These are phyloP conservation scores for Marsdenia floribunda DNA, from an alignment of 257 asterid genomes.

Conservation along the genomic window DNA sequence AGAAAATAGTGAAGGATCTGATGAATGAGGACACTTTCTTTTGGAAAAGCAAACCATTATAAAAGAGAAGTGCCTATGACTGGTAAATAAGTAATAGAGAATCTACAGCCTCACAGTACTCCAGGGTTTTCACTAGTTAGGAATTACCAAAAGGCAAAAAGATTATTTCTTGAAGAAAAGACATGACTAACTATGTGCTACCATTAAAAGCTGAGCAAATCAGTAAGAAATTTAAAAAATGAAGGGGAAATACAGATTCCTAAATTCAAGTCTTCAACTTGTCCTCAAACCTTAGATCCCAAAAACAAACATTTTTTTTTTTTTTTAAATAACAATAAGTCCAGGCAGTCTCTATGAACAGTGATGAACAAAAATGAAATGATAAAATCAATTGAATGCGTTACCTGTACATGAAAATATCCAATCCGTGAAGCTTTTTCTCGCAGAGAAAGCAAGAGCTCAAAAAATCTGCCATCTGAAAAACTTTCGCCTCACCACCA, in stretches of 20 bases:
- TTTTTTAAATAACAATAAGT: not conserved
- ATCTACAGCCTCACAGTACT: not conserved
- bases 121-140: not conserved
- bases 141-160: not conserved
- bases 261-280: not conserved
- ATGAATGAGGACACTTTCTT: not conserved
- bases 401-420: conserved; percentile 90
- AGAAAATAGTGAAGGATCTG: conserved; percentile 3
- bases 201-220: not conserved
- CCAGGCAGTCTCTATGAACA: not conserved
- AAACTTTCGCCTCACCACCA: conserved; percentile 15
- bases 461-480: conserved; percentile 43
- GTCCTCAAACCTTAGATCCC: conserved; percentile 2
- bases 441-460: conserved; percentile 67
- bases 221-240: not conserved
- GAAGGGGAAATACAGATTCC: not conserved
- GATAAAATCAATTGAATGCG: not conserved
- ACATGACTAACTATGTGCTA: not conserved
- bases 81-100: not conserved
- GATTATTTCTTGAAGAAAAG: not conserved
- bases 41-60: not conserved
- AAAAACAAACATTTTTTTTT: conserved; percentile 4
- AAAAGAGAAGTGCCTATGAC: not conserved
- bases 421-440: conserved; percentile 83
- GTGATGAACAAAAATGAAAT: not conserved